A percentile compares a stretch with the other conserved stretches of the same genome.
Conservation (phyloP, 2,329 filamentous ascomycete species). For the Cryphonectria radicalis region DNA sequence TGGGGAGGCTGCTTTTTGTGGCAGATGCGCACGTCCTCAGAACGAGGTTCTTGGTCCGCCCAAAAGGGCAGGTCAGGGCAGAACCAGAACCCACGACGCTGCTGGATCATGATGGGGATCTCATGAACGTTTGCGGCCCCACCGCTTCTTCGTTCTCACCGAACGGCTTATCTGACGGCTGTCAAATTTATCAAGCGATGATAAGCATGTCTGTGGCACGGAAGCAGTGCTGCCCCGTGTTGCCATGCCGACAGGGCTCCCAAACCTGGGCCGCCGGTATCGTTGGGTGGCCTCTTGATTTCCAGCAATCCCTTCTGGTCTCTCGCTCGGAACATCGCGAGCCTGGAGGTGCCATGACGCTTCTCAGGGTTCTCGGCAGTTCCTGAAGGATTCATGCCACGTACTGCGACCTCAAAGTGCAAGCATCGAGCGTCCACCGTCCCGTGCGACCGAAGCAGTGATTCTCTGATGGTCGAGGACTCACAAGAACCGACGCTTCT, state of each 20-base stretch:
- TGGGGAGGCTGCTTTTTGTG: not conserved
- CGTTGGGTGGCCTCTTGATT: not conserved
- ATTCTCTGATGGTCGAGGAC: not conserved
- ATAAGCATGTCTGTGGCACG: conserved; percentile 16
- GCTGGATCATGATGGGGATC: not conserved
- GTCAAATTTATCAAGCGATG: conserved; percentile 12
- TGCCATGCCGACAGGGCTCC: conserved; percentile 17
- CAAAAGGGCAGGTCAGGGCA: not conserved
- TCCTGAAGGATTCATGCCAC: conserved; percentile 16
- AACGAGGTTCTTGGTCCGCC: too few species aligned
- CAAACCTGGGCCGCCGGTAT: conserved; percentile 17
- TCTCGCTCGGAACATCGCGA: conserved; percentile 19
- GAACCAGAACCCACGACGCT: conserved; percentile 1
- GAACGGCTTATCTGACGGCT: conserved; percentile 20
- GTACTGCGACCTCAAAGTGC: not conserved
- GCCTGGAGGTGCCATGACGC: conserved; percentile 12
- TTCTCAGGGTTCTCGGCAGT: conserved; percentile 14
- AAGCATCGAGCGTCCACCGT: conserved; percentile 13
- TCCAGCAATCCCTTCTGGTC: not conserved
- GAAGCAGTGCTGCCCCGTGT: conserved; percentile 16
- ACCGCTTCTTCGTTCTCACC: conserved; percentile 27
- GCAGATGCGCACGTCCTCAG: not conserved
- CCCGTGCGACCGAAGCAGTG: conserved; percentile 11
- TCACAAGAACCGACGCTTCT: not conserved
- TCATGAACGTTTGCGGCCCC: conserved; percentile 17